These are phyloP conservation scores for Russula earlei DNA, from an alignment of 768 basidiomycete species.

Conservation along the genomic window DNA sequence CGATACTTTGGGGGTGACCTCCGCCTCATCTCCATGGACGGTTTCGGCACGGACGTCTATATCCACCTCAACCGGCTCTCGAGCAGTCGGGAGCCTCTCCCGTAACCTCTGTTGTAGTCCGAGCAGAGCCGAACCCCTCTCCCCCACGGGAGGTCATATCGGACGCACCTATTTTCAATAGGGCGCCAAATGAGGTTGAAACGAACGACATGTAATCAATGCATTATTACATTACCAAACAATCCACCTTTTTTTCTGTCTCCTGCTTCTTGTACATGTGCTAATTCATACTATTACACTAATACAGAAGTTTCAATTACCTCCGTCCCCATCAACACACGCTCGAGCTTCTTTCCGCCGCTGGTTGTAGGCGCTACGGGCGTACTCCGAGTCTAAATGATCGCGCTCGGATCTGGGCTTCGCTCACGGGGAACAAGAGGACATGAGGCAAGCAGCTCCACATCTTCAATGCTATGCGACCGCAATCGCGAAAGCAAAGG, in stretches of 20 bases:
- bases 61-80: constrained; percentile 84
- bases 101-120: constrained; percentile 26
- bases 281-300: neutral
- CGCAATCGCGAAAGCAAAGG: too few species aligned
- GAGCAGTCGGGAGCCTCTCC: constrained; percentile 72
- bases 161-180: neutral
- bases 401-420: too few species aligned
- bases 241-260: too few species aligned
- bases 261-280: neutral
- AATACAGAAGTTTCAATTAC: too few species aligned
- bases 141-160: neutral
- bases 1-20: constrained; percentile 94
- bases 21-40: constrained; percentile 94
- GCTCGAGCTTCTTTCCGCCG: too few species aligned
- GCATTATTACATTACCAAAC: too few species aligned
- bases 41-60: constrained; percentile 92
- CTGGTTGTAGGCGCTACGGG: neutral
- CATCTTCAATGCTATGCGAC: too few species aligned
- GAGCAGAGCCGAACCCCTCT: neutral
- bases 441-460: too few species aligned
- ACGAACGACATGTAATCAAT: neutral
- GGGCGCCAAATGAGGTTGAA: neutral
- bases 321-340: too few species aligned
- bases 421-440: too few species aligned
- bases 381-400: too few species aligned